phyloP scores from a whole-genome alignment of 1,284 basidiomycete species.

The Rhodotorula sp. region DNA sequence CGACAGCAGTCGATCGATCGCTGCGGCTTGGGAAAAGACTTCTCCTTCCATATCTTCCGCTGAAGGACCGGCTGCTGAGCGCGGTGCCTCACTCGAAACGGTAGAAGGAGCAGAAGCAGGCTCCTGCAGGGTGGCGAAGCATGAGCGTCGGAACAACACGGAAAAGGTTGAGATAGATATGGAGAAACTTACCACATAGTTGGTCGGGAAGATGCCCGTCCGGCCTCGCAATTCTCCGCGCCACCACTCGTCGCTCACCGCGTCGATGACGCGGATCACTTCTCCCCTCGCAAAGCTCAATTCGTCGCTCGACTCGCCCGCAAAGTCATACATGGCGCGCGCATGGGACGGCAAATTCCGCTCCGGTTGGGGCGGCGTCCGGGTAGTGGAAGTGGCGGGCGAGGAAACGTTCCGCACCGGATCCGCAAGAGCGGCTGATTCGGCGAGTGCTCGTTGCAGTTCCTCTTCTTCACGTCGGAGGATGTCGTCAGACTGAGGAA shows the following conservation, averaged over 20 bases:
- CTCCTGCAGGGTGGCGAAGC: constrained; percentile 62
- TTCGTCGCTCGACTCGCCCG: constrained; percentile 85
- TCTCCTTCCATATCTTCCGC: constrained; percentile 87
- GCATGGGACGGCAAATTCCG: not conserved
- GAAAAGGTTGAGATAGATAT: not conserved
- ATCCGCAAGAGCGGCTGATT: constrained; percentile 48
- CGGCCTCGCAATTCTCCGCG: constrained; percentile 72
- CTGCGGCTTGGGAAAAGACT: constrained; percentile 77
- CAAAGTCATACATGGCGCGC: constrained; percentile 89
- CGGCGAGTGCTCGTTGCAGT: constrained; percentile 82
- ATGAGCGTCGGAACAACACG: constrained; percentile 49
- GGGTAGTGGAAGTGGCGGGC: not conserved
- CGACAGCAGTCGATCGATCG: constrained; percentile 82
- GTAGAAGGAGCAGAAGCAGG: constrained; percentile 62
- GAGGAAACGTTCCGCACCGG: constrained; percentile 15
- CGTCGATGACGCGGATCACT: constrained; percentile 91
- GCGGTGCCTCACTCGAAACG: not conserved
- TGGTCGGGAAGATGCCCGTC: constrained; percentile 95
- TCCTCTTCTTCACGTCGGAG: constrained; percentile 86
- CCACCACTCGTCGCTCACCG: constrained; percentile 98
- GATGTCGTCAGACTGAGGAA: constrained; percentile 59
- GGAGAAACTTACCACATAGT: constrained; percentile 74
- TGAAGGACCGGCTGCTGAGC: not conserved
- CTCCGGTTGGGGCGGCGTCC: not conserved
- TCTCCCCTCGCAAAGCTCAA: constrained; percentile 91